Evolutionary conservation across 2,329 filamentous ascomycete species (phyloP).

Genomic region (Stromatinia cepivora): DNA sequence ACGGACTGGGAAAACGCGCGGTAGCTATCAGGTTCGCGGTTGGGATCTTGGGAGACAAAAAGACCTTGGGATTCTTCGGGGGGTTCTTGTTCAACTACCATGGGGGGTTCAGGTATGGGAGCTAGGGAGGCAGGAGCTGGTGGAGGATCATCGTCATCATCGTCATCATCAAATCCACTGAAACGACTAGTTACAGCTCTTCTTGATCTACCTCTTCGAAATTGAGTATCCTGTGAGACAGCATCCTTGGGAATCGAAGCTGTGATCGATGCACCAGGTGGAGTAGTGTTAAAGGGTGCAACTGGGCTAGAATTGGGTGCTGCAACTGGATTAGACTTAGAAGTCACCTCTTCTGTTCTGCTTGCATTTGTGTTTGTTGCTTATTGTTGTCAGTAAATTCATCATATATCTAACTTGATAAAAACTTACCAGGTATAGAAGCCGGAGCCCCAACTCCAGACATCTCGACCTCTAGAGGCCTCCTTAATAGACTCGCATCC

Average conservation of each 20-base stretch:
- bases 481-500: conserved; percentile 70
- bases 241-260: conserved; percentile 23
- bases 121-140: conserved; percentile 23
- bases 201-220: conserved; percentile 42
- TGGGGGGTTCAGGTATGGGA: conserved; percentile 44
- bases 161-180: conserved; percentile 71
- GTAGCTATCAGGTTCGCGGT: conserved; percentile 37
- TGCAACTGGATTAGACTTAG: background rate
- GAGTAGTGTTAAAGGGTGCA: conserved; percentile 2
- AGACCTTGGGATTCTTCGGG: conserved; percentile 44
- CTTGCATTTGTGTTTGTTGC: conserved; percentile 26
- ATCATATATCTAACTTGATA: background rate
- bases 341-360: background rate
- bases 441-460: conserved; percentile 37
- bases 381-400: conserved; percentile 19
- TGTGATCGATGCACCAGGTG: conserved; percentile 25
- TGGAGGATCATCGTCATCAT: conserved; percentile 42
- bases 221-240: conserved; percentile 1
- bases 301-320: conserved; percentile 17
- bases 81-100: conserved; percentile 56
- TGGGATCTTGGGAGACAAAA: conserved; percentile 54
- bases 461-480: conserved; percentile 59
- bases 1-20: conserved; percentile 28
- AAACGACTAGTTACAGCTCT: conserved; percentile 59
- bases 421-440: conserved; percentile 35